Conservation (phyloP, 2,329 filamentous ascomycete genomes). For the Intubia oerlemansii region DNA sequence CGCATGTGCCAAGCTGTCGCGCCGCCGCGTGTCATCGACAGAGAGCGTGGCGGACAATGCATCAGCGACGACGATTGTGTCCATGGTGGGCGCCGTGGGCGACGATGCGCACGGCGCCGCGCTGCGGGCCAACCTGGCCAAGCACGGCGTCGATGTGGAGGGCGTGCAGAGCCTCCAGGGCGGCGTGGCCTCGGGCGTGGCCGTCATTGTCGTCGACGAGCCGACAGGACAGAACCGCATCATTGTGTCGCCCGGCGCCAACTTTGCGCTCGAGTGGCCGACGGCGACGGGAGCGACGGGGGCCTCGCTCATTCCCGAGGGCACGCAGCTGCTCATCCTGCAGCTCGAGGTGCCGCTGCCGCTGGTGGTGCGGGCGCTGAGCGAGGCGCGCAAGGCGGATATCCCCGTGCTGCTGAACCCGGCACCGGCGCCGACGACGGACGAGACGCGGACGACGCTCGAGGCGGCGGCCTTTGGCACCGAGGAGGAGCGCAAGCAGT, state of each 20-base stretch:
- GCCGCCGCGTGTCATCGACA: constrained; percentile 23
- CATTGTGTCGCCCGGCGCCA: constrained; percentile 50
- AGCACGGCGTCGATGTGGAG: constrained; percentile 39
- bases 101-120: constrained; percentile 41
- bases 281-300: constrained; percentile 15
- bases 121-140: constrained; percentile 34
- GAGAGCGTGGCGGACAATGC: constrained; percentile 15
- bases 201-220: constrained; percentile 57
- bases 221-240: constrained; percentile 58
- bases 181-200: constrained; percentile 43
- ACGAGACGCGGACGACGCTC: constrained; percentile 28
- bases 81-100: constrained; percentile 58
- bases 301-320: constrained; percentile 11
- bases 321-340: constrained; percentile 33
- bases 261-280: constrained; percentile 24
- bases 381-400: constrained; percentile 15
- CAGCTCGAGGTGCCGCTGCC: constrained; percentile 37
- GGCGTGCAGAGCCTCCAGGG: constrained; percentile 22
- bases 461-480: constrained; percentile 22
- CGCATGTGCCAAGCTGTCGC: constrained; percentile 63
- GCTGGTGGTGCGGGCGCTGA: constrained; percentile 28
- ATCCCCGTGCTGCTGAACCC: constrained; percentile 48
- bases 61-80: constrained; percentile 22
- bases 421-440: constrained; percentile 43
- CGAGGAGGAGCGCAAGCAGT: neutral